These are phyloP conservation scores for Conticribra guillardii DNA, from an alignment of 108 stramenopile genomes.

Conservation along the genomic window DNA sequence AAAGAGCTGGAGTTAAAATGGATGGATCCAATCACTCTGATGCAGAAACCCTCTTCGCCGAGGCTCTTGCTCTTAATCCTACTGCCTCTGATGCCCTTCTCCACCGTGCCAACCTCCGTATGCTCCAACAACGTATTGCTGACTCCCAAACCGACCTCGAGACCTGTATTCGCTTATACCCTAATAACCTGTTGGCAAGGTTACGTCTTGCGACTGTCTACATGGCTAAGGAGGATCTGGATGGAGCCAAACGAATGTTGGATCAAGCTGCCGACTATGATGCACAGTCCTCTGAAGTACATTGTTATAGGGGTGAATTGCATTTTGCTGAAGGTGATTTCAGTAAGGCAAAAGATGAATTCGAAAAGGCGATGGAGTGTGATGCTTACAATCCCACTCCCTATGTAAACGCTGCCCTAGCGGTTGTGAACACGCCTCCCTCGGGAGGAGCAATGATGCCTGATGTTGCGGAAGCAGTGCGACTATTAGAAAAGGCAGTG, in stretches of 20 bases:
- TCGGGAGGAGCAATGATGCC: constrained; percentile 65
- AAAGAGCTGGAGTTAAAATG: constrained; percentile 90
- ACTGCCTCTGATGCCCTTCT: constrained; percentile 82
- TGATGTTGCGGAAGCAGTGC: constrained; percentile 67
- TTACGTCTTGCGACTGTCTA: constrained; percentile 85
- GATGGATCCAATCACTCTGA: constrained; percentile 71
- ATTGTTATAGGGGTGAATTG: constrained; percentile 89
- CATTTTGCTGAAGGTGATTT: constrained; percentile 81
- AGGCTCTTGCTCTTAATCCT: constrained; percentile 76
- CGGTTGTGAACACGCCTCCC: constrained; percentile 81
- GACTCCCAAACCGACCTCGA: constrained; percentile 79
- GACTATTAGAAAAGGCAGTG: constrained; percentile 81
- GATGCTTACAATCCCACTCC: constrained; percentile 86
- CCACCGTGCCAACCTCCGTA: constrained; percentile 86
- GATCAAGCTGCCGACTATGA: constrained; percentile 70
- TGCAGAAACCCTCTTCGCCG: constrained; percentile 75
- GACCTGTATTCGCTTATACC: constrained; percentile 70
- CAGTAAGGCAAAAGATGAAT: constrained; percentile 66
- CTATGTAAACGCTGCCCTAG: constrained; percentile 90
- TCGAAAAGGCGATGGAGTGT: constrained; percentile 83
- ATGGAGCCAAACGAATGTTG: constrained; percentile 73
- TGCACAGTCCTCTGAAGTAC: constrained; percentile 84
- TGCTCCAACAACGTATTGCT: constrained; percentile 71
- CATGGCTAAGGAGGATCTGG: constrained; percentile 73
- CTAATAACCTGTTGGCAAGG: constrained; percentile 84